Evolutionary conservation across 768 basidiomycete genomes (phyloP).

Genomic region (Tricholoma sp.): DNA sequence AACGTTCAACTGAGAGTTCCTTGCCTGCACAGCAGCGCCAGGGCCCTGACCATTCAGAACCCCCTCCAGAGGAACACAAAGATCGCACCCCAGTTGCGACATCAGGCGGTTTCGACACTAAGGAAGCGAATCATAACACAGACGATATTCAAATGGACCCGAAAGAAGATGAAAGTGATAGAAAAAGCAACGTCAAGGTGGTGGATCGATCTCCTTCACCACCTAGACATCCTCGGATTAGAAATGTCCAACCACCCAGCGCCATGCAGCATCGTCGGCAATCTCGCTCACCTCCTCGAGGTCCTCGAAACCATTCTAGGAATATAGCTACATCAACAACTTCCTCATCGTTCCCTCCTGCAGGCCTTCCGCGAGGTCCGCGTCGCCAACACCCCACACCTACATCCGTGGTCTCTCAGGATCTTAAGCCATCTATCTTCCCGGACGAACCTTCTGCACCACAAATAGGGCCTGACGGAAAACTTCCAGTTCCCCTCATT

Average conservation of each 20-base stretch:
- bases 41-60: background rate
- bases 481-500: constrained; percentile 21
- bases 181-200: constrained; percentile 13
- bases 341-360: constrained; percentile 13
- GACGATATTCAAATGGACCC: background rate
- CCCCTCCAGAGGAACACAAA: background rate
- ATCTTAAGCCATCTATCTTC: constrained; percentile 1
- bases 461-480: constrained; percentile 1
- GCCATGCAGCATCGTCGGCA: constrained; percentile 14
- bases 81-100: background rate
- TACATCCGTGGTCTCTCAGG: constrained; percentile 2
- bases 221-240: constrained; percentile 18
- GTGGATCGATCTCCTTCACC: constrained; percentile 17
- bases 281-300: constrained; percentile 35
- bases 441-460: constrained; percentile 3
- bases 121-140: background rate
- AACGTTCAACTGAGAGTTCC: background rate
- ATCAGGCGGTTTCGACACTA: background rate
- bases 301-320: constrained; percentile 28
- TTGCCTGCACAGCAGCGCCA: background rate
- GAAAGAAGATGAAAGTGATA: constrained; percentile 17
- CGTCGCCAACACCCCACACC: constrained; percentile 10
- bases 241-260: constrained; percentile 9
- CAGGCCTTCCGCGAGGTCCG: constrained; percentile 14
- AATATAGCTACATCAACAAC: constrained; percentile 13